Conservation (phyloP, 2,329 filamentous ascomycete species). For the Tothia fuscella region DNA sequence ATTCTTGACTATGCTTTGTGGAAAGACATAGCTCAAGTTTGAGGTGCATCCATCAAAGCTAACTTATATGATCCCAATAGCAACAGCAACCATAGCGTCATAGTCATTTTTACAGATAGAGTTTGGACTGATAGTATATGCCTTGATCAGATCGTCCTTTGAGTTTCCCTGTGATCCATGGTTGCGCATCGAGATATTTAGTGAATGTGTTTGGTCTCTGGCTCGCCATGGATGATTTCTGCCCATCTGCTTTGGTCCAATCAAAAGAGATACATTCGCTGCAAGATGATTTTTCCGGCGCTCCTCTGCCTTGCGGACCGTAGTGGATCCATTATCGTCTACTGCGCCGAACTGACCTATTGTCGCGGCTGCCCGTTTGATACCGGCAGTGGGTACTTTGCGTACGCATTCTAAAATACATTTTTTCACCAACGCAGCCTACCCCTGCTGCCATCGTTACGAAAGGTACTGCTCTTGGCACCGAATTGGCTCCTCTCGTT, state of each 20-base stretch:
- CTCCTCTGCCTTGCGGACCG: background rate
- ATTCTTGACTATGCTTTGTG: too few relatives aligned
- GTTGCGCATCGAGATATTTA: background rate
- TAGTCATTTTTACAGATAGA: conserved; percentile 11
- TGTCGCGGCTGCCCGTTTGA: background rate
- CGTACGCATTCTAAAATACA: background rate
- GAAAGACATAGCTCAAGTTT: too few relatives aligned
- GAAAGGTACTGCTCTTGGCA: too few relatives aligned
- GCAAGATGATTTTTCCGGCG: background rate
- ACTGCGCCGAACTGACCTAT: background rate
- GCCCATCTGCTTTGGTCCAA: conserved; percentile 5
- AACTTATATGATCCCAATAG: conserved; percentile 16
- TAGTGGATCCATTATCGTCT: conserved; percentile 4
- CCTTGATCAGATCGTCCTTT: background rate
- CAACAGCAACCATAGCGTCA: conserved; percentile 18
- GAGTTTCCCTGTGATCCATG: background rate
- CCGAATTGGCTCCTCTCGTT: background rate
- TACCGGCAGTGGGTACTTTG: background rate
- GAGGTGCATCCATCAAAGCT: too few relatives aligned
- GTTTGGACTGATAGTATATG: background rate
- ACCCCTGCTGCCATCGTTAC: too few relatives aligned
- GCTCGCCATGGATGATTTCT: background rate
- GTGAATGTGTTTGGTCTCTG: background rate
- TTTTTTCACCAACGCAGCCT: background rate
- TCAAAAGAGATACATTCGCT: conserved; percentile 3